These are phyloP conservation scores for Arabidopsis lyrata DNA, from an alignment of 441 rosid species.

Conservation along the genomic window DNA sequence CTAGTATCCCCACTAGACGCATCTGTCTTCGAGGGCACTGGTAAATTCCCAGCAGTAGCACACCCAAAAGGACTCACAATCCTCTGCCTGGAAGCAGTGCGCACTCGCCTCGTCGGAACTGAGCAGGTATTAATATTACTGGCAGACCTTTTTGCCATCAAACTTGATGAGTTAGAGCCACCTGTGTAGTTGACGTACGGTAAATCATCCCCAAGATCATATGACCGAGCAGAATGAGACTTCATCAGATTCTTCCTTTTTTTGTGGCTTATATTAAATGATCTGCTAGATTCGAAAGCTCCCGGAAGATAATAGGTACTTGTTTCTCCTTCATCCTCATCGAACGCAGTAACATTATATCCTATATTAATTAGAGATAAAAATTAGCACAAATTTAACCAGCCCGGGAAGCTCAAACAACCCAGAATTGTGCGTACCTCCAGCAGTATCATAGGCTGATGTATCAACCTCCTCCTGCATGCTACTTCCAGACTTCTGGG, in stretches of 20 bases:
- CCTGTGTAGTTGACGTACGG: slow-evolving; percentile 58
- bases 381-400: slow-evolving; percentile 43
- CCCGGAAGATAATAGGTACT: slow-evolving; percentile 76
- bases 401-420: slow-evolving; percentile 34
- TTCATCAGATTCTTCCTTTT: slow-evolving; percentile 66
- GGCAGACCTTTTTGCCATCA: slow-evolving; percentile 75
- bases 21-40: slow-evolving; percentile 71
- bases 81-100: slow-evolving; percentile 95
- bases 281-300: slow-evolving; percentile 63
- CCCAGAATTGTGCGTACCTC: slow-evolving; percentile 60
- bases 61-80: slow-evolving; percentile 67
- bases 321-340: slow-evolving; percentile 95
- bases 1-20: slow-evolving; percentile 98
- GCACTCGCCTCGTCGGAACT: slow-evolving; percentile 91
- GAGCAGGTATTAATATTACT: slow-evolving; percentile 65
- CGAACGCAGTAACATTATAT: slow-evolving; percentile 61
- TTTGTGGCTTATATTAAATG: slow-evolving; percentile 66
- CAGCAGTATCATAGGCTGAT: slow-evolving; percentile 68
- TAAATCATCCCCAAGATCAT: slow-evolving; percentile 70
- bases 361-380: slow-evolving; percentile 52
- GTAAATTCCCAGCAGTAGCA: slow-evolving; percentile 64
- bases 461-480: slow-evolving; percentile 93
- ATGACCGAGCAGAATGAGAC: slow-evolving; percentile 63
- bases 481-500: slow-evolving; percentile 78
- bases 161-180: slow-evolving; percentile 59